phyloP scores from a whole-genome alignment of 108 stramenopile genomes.

The Bacterosira constricta region DNA sequence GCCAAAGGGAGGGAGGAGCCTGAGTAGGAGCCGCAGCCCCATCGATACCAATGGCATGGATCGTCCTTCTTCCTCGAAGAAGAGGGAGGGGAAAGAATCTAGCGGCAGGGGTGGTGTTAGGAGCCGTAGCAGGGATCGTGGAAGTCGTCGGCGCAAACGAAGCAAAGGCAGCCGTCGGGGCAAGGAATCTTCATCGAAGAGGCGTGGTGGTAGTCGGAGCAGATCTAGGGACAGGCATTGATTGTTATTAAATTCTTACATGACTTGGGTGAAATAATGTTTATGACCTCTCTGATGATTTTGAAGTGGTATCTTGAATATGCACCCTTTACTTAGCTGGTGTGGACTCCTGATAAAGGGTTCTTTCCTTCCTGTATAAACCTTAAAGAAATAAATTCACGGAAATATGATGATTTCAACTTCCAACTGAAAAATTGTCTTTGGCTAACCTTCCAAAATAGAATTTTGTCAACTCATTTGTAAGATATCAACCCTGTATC shows the following conservation, averaged over 20 bases:
- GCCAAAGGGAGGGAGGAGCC: slow-evolving; percentile 31
- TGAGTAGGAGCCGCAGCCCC: slow-evolving; percentile 42
- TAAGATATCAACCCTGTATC: too few relatives aligned
- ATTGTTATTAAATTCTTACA: slow-evolving; percentile 7
- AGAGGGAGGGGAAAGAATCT: slow-evolving; percentile 51
- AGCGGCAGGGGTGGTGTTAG: slow-evolving; percentile 43
- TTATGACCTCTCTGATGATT: neutral
- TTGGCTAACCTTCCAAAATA: too few relatives aligned
- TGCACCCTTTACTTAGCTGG: too few relatives aligned
- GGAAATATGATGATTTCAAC: neutral
- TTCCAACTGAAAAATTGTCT: too few relatives aligned
- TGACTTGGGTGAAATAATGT: neutral
- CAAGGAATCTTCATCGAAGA: slow-evolving; percentile 31
- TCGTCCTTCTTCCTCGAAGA: slow-evolving; percentile 43
- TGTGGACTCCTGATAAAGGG: neutral
- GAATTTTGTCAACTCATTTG: too few relatives aligned
- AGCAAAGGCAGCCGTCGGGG: slow-evolving; percentile 33
- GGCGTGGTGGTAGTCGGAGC: slow-evolving; percentile 31
- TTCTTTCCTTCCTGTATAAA: neutral
- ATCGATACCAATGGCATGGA: slow-evolving; percentile 34
- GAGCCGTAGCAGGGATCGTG: slow-evolving; percentile 44
- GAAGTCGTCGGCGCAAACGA: slow-evolving; percentile 39
- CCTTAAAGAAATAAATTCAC: neutral
- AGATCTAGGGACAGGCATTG: slow-evolving; percentile 27
- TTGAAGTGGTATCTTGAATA: neutral